Evolutionary conservation across 306 rosid species (phyloP).

Genomic region (Prunus armeniaca): DNA sequence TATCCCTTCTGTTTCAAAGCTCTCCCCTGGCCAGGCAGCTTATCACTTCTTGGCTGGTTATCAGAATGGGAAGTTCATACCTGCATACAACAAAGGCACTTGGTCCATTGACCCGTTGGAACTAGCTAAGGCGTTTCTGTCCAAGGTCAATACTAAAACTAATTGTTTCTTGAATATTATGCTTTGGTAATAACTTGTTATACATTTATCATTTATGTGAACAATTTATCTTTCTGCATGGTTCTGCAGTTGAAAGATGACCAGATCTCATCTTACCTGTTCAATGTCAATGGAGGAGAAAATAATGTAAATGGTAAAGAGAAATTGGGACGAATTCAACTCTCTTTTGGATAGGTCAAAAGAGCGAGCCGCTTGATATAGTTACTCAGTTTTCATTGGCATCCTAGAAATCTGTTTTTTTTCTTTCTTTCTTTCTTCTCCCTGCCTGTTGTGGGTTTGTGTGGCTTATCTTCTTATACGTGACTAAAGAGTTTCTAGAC

Average conservation of each 20-base stretch:
- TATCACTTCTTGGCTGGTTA: slow-evolving; percentile 49
- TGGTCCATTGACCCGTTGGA: slow-evolving; percentile 33
- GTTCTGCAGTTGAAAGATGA: slow-evolving; percentile 43
- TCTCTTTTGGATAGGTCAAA: not conserved
- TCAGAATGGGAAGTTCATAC: slow-evolving; percentile 48
- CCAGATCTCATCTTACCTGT: slow-evolving; percentile 35
- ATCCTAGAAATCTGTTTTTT: not conserved
- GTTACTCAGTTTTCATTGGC: not conserved
- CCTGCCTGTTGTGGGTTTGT: no score
- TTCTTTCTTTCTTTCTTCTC: no score
- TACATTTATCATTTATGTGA: not conserved
- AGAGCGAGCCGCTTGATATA: not conserved
- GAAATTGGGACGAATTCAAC: not conserved
- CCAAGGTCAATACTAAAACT: slow-evolving; percentile 31
- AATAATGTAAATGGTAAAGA: slow-evolving; percentile 31
- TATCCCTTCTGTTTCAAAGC: slow-evolving; percentile 44
- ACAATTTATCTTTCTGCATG: slow-evolving; percentile 1
- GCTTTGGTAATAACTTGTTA: no score
- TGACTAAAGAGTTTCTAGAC: not conserved
- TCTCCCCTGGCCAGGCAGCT: slow-evolving; percentile 50
- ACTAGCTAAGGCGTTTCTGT: slow-evolving; percentile 34
- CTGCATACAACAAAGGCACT: slow-evolving; percentile 35
- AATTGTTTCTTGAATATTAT: not conserved
- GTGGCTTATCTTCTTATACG: not conserved
- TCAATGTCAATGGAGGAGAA: slow-evolving; percentile 33